Evolutionary conservation across 2,329 filamentous ascomycete genomes (phyloP).

Genomic region (Pseudogymnoascus sp.): DNA sequence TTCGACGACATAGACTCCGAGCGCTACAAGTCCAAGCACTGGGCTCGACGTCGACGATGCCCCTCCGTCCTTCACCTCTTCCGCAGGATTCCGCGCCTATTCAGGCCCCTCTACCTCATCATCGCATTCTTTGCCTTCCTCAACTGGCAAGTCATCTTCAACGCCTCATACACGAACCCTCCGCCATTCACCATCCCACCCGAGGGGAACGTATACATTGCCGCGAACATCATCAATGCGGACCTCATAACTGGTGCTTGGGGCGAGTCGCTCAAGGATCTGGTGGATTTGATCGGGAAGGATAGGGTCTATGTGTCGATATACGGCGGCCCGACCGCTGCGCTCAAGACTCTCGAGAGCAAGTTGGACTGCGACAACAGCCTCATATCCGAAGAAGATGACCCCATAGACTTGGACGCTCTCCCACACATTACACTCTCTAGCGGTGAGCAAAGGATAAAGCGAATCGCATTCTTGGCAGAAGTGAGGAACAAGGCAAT

Average conservation of each 20-base stretch:
- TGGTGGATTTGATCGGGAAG: constrained; percentile 59
- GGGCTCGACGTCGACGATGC: constrained; percentile 1
- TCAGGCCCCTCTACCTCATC: constrained; percentile 21
- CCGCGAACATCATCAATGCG: constrained; percentile 64
- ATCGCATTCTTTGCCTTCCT: constrained; percentile 19
- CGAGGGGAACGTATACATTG: constrained; percentile 66
- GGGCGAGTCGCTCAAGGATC: constrained; percentile 51
- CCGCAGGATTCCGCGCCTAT: neutral
- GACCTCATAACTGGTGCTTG: constrained; percentile 55
- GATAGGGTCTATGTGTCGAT: constrained; percentile 66
- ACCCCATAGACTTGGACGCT: constrained; percentile 42
- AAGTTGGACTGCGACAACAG: constrained; percentile 40
- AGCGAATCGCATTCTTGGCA: constrained; percentile 67
- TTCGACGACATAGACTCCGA: neutral
- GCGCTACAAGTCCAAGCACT: constrained; percentile 5
- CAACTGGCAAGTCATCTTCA: constrained; percentile 26
- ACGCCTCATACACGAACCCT: constrained; percentile 37
- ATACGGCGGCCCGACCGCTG: constrained; percentile 54
- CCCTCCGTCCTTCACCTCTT: neutral
- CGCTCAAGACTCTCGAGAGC: constrained; percentile 47
- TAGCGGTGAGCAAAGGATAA: constrained; percentile 55
- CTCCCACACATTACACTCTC: constrained; percentile 56
- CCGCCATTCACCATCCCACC: constrained; percentile 36
- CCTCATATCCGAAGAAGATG: constrained; percentile 53
- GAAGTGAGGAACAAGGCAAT: constrained; percentile 66